These are phyloP conservation scores for Mycosarcoma maydis DNA, from an alignment of 1,284 basidiomycete genomes.

Conservation along the genomic window DNA sequence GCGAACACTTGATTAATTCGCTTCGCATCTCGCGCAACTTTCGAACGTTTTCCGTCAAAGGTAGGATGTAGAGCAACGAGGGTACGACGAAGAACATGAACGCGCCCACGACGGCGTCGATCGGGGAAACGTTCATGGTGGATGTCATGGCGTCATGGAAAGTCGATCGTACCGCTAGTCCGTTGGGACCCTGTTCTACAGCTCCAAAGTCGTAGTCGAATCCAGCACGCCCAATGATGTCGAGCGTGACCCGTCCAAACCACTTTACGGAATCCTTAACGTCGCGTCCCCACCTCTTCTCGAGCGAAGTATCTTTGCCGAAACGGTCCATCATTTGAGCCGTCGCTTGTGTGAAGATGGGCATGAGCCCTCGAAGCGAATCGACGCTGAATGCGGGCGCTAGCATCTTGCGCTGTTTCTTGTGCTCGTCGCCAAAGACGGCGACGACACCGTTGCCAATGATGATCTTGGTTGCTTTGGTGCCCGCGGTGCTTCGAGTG, in stretches of 20 bases:
- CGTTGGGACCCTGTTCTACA: conserved; percentile 45
- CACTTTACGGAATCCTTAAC: conserved; percentile 39
- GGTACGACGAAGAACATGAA: conserved; percentile 51
- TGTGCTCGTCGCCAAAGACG: conserved; percentile 44
- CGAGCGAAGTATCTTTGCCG: conserved; percentile 33
- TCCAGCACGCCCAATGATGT: conserved; percentile 48
- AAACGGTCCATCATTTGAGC: conserved; percentile 43
- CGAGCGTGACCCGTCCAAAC: conserved; percentile 47
- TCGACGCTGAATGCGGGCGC: conserved; percentile 42
- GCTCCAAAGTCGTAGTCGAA: conserved; percentile 53
- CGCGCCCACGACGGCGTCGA: conserved; percentile 43
- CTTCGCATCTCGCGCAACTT: conserved; percentile 47
- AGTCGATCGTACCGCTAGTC: conserved; percentile 32
- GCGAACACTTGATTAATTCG: conserved; percentile 37
- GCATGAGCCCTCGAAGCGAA: conserved; percentile 34
- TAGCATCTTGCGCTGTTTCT: conserved; percentile 42
- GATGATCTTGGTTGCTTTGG: conserved; percentile 48
- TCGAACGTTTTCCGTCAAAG: conserved; percentile 39
- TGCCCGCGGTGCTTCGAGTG: conserved; percentile 29
- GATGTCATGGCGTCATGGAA: conserved; percentile 52
- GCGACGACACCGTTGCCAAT: conserved; percentile 45
- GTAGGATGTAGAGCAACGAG: conserved; percentile 42
- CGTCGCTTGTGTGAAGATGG: conserved; percentile 33
- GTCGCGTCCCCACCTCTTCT: conserved; percentile 27
- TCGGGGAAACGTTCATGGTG: conserved; percentile 40